Conservation (phyloP, 495 filamentous ascomycete genomes). For the Penicillium ucsense region DNA sequence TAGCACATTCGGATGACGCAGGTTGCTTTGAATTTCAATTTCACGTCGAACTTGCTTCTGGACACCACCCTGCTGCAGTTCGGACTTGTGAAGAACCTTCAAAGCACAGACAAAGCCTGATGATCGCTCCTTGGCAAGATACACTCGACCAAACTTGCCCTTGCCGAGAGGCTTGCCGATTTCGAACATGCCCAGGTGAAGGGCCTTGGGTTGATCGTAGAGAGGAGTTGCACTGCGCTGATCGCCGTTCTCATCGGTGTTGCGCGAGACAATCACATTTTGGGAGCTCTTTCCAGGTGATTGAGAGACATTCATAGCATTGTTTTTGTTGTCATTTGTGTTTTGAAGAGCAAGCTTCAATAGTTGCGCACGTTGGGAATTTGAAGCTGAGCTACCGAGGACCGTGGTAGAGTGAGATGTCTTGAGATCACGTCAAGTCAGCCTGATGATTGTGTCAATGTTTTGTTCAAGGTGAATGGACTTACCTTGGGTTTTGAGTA, state of each 20-base stretch:
- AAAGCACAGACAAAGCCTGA: conserved; percentile 91
- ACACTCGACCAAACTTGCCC: conserved; percentile 95
- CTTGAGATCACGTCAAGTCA: conserved; percentile 19
- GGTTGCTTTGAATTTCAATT: conserved; percentile 95
- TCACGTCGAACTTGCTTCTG: conserved; percentile 96
- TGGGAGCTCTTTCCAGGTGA: conserved; percentile 28
- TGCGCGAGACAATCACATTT: conserved; percentile 30
- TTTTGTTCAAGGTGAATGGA: background rate
- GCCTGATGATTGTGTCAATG: conserved; percentile 2
- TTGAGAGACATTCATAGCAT: conserved; percentile 29
- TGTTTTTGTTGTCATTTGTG: conserved; percentile 46
- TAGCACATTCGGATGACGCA: conserved; percentile 93
- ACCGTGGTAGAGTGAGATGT: conserved; percentile 41
- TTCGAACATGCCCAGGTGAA: conserved; percentile 97
- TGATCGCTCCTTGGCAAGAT: conserved; percentile 82
- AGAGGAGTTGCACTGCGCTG: conserved; percentile 45
- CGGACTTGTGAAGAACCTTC: conserved; percentile 92
- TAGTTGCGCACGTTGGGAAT: conserved; percentile 57
- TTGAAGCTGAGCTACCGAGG: conserved; percentile 40
- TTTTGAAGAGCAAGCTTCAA: conserved; percentile 78
- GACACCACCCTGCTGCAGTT: conserved; percentile 83
- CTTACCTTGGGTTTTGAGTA: conserved; percentile 64
- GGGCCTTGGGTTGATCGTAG: conserved; percentile 62
- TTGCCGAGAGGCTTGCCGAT: conserved; percentile 94
- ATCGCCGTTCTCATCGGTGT: conserved; percentile 46